Evolutionary conservation across 2,329 filamentous ascomycete genomes (phyloP).

Genomic region (Aspergillus arachidicola): DNA sequence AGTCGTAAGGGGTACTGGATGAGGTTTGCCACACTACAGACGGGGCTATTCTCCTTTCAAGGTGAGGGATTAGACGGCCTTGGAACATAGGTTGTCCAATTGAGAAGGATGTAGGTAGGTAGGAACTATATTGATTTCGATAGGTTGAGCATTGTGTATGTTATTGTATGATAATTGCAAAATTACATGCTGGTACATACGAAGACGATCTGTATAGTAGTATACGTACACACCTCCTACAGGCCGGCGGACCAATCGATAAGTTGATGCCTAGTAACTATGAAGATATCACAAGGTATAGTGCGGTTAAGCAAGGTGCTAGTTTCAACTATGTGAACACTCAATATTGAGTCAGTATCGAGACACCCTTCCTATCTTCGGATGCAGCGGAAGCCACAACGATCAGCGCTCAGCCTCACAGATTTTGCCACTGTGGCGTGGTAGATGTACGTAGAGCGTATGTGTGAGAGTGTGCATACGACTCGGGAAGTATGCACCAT

Average conservation of each 20-base stretch:
- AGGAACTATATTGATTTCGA: background rate
- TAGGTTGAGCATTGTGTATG: background rate
- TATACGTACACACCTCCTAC: too few species aligned
- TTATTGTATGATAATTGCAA: background rate
- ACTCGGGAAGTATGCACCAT: background rate
- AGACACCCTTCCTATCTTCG: background rate
- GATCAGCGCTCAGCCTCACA: conserved; percentile 1
- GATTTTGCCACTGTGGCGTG: background rate
- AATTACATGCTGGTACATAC: background rate
- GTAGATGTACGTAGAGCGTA: background rate
- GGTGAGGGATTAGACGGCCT: background rate
- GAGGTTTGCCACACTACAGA: conserved; percentile 7
- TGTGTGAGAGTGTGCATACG: background rate
- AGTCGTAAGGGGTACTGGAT: conserved; percentile 7
- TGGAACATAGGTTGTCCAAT: background rate
- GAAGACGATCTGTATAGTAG: background rate
- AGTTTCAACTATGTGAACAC: background rate
- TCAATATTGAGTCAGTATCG: background rate
- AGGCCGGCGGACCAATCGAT: background rate
- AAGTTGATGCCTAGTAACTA: background rate
- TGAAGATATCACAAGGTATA: background rate
- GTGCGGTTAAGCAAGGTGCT: background rate
- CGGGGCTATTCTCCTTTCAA: background rate
- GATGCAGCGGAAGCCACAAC: background rate
- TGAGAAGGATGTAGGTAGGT: background rate